Base-by-base conservation (phyloP, 2,329 filamentous ascomycete genomes). In the Hypoxylon sp. region DNA sequence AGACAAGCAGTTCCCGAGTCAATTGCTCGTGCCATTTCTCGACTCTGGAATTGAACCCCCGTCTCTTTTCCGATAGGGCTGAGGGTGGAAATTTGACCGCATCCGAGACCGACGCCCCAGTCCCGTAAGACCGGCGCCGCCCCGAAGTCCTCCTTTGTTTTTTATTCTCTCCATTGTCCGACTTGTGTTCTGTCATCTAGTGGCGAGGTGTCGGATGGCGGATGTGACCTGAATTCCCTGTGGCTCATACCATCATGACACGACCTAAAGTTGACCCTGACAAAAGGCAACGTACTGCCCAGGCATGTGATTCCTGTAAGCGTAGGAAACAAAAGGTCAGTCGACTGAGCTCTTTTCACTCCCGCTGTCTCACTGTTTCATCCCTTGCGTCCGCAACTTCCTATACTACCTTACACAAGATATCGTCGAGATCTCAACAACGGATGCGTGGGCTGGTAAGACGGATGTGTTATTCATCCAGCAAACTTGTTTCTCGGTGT, bases 281-380 rank as follows among this genome's bases (percentile, higher is more conserved):
- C 68, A 86, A 88, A 76, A 83, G 88, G 68, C 85, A 87, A 77
- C 84, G 88, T 71, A 90, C 84, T 53, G 85, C 85, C 24, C 84
- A 87, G 70, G 88, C 88, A 40, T 91, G 88, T 75, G 85, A 89
- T 68, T 85, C 81, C 67, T 91, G 88, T 79, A 90, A 89, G 77
- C 82, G 83, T 64, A 83, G 88, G 66, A 91, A 91, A 76, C 88
- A 90, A 78, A 91, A 90, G 82, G 88, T 88, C 73, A 81, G 84
- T 72, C 53, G 30, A 56, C 52, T 30, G 38, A 33, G 38, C 58
- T 56, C 28, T 18, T 54, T 32, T 56, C 32, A 36, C 24, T 48
- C 48, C 36, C 36, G 16, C 50, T 28, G 45, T 49, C 53, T 59
- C 49, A 58, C 53, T 30, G 54, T 42, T 52, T 46, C 51, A 52